Base-by-base conservation (phyloP, 1,139 yeast genomes). In the Geotrichum carabidarum region DNA sequence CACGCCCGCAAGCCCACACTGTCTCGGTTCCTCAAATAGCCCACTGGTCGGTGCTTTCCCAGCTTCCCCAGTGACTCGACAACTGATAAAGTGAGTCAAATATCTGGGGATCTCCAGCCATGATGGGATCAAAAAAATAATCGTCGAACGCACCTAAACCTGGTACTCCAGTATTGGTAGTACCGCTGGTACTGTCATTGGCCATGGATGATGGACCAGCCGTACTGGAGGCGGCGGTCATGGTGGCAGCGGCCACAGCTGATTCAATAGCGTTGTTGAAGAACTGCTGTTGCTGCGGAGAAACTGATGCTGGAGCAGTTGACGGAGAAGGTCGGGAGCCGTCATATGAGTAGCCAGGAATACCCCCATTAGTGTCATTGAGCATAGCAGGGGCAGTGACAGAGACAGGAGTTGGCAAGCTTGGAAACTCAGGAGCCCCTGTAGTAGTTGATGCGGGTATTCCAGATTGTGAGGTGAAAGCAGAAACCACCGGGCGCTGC, bases 11-110 rank as follows among this genome's bases (percentile, higher is more conserved):
- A 22, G 27, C 27, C 3, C 27, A 22, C 5, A 22, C 5, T 22
- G 27, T 22, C 27, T 22, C 27, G 27, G 27, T 5, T 22, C 37
- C 6, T 37, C 40, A 37, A 8, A 17, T 37, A 11, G 44, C 30
- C 44, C 44, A 22, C 12, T 8, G 9, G 7, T 44, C 40, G 5
- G 48, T 9, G 11, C 34, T n/a, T 14, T 44, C 48, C 30, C 48
- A 35, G 14, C 37, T 35, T 8, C 34, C 37, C 40, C 30, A 35
- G n/a, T 35, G 34, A 17, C 40, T 17, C 15, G 48, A 34, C 8
- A 44, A 36, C 12, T 44, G 48, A 9, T 44, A 44, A 6, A 44
- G 38, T 14, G 48, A 44, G 5, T 44, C 48, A 35, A 44, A 44
- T 6, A 44, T 17, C 14, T 34, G 27, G 9, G 38, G 38, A 8